phyloP scores from a whole-genome alignment of 495 filamentous ascomycete genomes.

The Talaromyces nanjingensis region DNA sequence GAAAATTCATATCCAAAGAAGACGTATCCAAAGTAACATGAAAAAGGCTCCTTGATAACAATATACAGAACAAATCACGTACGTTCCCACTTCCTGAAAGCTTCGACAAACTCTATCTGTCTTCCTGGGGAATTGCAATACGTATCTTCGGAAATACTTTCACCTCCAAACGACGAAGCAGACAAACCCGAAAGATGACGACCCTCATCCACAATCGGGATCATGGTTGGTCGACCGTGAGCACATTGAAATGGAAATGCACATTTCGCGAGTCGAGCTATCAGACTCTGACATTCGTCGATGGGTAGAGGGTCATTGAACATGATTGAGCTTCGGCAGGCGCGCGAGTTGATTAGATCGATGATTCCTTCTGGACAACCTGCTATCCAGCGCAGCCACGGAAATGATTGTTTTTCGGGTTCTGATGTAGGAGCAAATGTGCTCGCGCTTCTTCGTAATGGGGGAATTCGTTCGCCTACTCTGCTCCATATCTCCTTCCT shows the following conservation, averaged over 20 bases:
- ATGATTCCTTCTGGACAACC: constrained; percentile 71
- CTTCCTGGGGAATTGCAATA: constrained; percentile 10
- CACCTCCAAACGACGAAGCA: constrained; percentile 3
- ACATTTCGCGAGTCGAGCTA: constrained; percentile 56
- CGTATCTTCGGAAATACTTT: constrained; percentile 8
- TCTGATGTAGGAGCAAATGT: not conserved
- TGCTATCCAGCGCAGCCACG: constrained; percentile 54
- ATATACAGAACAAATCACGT: not conserved
- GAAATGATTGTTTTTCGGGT: not conserved
- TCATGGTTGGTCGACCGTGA: constrained; percentile 73
- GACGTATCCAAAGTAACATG: too few species aligned
- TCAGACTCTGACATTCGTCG: constrained; percentile 58
- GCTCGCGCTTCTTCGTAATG: not conserved
- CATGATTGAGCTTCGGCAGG: constrained; percentile 92
- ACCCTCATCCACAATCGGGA: constrained; percentile 54
- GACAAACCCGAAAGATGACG: constrained; percentile 11
- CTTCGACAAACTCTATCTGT: constrained; percentile 13
- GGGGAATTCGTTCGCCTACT: constrained; percentile 3
- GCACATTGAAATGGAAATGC: constrained; percentile 92
- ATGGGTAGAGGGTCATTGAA: constrained; percentile 75
- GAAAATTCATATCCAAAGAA: not conserved
- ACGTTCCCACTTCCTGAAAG: constrained; percentile 13
- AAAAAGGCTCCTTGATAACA: not conserved
- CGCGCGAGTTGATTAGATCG: constrained; percentile 82
- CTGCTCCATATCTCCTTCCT: constrained; percentile 63